These are phyloP conservation scores for Tetrahymena malaccensis DNA, from an alignment of 73 alveolate genomes.

Conservation along the genomic window DNA sequence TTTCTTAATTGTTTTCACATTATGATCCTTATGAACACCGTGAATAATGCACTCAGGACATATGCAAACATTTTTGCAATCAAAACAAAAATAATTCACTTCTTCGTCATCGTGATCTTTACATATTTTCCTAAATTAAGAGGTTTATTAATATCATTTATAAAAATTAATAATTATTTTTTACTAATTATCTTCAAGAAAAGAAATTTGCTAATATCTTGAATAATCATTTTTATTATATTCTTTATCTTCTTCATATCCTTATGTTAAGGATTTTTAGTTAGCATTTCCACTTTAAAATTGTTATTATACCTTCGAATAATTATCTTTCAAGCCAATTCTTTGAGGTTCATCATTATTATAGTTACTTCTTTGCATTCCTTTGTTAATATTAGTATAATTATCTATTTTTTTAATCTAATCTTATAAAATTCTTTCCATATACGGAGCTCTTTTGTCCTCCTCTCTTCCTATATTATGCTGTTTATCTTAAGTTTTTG, in stretches of 20 bases:
- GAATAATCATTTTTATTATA: background rate
- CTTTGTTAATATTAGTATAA: background rate
- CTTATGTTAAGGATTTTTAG: background rate
- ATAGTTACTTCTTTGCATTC: background rate
- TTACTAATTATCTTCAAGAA: background rate
- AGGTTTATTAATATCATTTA: background rate
- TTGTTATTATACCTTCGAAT: background rate
- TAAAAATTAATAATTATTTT: background rate
- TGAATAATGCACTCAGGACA: constrained; percentile 39
- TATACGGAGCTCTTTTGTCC: background rate
- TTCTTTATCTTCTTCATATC: background rate
- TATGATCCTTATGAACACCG: constrained; percentile 36
- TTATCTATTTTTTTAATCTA: background rate
- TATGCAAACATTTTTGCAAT: constrained; percentile 16
- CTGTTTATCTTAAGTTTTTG: background rate
- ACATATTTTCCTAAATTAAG: background rate
- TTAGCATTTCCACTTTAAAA: background rate
- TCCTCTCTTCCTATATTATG: background rate
- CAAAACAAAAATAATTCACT: constrained; percentile 32
- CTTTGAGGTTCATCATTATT: background rate
- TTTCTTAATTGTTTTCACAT: constrained; percentile 35
- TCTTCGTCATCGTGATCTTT: constrained; percentile 37
- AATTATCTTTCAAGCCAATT: background rate
- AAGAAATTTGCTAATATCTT: background rate
- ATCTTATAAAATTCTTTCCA: background rate